A percentile compares a stretch with the other conserved stretches of the same genome.
Evolutionary conservation across 1,284 basidiomycete genomes (phyloP).

Genomic region (Trichosporon asahii): DNA sequence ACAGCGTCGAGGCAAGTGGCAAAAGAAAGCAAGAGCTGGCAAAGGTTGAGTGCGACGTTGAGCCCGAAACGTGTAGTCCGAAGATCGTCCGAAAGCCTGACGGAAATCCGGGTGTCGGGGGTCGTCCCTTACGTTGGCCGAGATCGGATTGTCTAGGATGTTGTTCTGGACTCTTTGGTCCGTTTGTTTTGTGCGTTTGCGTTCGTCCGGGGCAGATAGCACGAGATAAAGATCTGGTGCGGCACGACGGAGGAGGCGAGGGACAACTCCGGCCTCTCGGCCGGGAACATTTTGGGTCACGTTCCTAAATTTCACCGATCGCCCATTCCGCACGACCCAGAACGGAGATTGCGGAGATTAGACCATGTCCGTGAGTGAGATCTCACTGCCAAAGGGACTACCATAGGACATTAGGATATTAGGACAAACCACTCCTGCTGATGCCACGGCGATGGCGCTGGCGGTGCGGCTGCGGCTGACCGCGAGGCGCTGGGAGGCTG

Average conservation of each 20-base stretch:
- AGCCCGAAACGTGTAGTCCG: not conserved
- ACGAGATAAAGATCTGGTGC: conserved; percentile 1
- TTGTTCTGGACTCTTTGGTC: not conserved
- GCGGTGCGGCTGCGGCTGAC: not conserved
- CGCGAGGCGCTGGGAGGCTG: not conserved
- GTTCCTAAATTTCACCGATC: not conserved
- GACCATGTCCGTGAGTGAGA: not conserved
- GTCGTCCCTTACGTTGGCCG: not conserved
- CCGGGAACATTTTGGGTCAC: not conserved
- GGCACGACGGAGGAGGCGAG: not conserved
- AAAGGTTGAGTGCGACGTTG: not conserved
- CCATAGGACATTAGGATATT: not conserved
- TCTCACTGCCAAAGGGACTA: not conserved
- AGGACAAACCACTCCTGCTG: not conserved
- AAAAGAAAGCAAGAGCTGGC: not conserved
- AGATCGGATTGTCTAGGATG: not conserved
- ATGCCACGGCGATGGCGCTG: not conserved
- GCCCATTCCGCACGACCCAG: not conserved
- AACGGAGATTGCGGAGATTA: not conserved
- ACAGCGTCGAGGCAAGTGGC: not conserved
- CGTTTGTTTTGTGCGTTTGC: conserved; percentile 2
- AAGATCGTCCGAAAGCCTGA: not conserved
- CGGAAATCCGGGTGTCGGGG: not conserved
- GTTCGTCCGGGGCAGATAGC: not conserved
- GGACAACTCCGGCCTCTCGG: not conserved